Percentiles rank a stretch among this genome's conserved stretches.
Evolutionary conservation across 2,329 filamentous ascomycete species (phyloP).

Genomic region (Paraphaeosphaeria sporulosa): DNA sequence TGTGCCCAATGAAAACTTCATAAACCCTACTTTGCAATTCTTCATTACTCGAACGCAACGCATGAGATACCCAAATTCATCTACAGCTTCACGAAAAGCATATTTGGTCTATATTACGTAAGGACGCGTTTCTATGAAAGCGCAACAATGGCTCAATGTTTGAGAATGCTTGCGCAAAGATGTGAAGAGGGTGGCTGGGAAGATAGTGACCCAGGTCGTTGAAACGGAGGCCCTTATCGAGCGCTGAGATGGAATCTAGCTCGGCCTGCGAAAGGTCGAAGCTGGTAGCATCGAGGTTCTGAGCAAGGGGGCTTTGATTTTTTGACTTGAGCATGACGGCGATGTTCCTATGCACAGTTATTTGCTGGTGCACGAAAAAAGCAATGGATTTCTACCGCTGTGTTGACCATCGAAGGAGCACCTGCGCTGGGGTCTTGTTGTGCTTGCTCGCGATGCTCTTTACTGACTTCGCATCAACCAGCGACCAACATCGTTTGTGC

Average conservation of each 20-base stretch:
- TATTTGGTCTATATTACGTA: background rate
- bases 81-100: slow-evolving; percentile 3
- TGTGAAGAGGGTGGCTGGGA: slow-evolving; percentile 31
- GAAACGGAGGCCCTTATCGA: slow-evolving; percentile 43
- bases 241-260: slow-evolving; percentile 38
- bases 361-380: background rate
- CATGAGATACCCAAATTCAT: background rate
- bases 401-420: slow-evolving; percentile 85
- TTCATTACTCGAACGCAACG: too few species aligned
- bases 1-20: too few species aligned
- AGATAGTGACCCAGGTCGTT: slow-evolving; percentile 42
- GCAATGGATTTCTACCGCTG: slow-evolving; percentile 58
- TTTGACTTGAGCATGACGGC: slow-evolving; percentile 36
- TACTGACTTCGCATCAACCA: slow-evolving; percentile 75
- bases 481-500: slow-evolving; percentile 66
- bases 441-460: slow-evolving; percentile 72
- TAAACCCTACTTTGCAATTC: too few species aligned
- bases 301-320: slow-evolving; percentile 28
- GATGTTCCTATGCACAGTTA: slow-evolving; percentile 21
- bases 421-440: slow-evolving; percentile 76
- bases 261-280: slow-evolving; percentile 34
- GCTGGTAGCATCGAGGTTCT: slow-evolving; percentile 42
- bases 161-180: slow-evolving; percentile 29
- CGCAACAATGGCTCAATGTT: background rate
- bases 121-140: background rate